Evolutionary conservation across 345 rosid species (phyloP), one percentile per base, ranked within the genome.

Genomic region (Bruguiera parviflora): DNA sequence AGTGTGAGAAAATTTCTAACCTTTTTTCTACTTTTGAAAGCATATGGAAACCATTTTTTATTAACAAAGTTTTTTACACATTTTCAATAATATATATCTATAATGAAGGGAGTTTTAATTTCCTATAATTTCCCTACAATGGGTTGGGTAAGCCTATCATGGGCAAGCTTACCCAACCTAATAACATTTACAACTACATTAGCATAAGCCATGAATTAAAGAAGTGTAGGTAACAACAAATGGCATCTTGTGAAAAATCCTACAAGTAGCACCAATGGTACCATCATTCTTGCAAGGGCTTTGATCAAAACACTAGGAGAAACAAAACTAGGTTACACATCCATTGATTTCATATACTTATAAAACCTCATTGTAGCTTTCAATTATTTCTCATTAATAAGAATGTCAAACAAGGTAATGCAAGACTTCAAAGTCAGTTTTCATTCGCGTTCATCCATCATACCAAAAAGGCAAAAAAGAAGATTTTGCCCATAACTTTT

Each of bases 281-380:
- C 74, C 85, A 10, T 74, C 68, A 35, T 85, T 87, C 84, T 84
- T 92, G 62, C 96, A 39, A 95, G 87, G 19, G 89, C 94, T 83
- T 95, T 90, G 57, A 95, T 90, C 85, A 92, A 80, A 71, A 95
- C 83, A 82, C 88, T 92, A 57, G 90, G 92, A 69, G 96, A 86
- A 5, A 85, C 81, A 61, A 87, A 88, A 39, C 76, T 75, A 19
- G 90, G 83, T 37, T 82, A 85, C 68, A 87, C 51, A 29, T 93
- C 92, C 62, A 73, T 83, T 71, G 78, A 84, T 67, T 83, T 85
- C 96, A 92, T 94, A 65, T 76, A 73, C 80, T 74, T 77, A 71
- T 89, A 94, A 79, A 89, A 87, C 78, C 83, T 83, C 70, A 87
- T 78, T 0, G 93, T 91, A 63, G 80, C 20, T 46, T 83, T 85